Percentiles rank a stretch among this genome's conserved stretches.
Evolutionary conservation across 345 rosid genomes (phyloP).

Genomic region (Dipteronia dyeriana): DNA sequence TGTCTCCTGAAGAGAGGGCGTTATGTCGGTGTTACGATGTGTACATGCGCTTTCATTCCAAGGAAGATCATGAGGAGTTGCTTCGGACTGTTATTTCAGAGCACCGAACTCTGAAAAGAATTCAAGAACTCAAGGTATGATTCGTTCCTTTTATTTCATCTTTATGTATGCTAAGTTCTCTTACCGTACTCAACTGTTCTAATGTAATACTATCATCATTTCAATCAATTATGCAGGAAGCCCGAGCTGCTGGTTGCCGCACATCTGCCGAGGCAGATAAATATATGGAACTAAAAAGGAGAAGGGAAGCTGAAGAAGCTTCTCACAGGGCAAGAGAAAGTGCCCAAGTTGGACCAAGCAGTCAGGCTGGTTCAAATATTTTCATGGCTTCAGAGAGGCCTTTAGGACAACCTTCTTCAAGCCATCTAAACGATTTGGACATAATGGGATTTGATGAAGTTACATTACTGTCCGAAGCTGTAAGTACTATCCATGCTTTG

Average conservation of each 20-base stretch:
- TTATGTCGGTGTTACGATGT: conserved; percentile 72
- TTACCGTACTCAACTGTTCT: neutral
- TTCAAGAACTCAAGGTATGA: conserved; percentile 76
- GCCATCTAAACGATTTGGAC: conserved; percentile 59
- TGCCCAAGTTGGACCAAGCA: conserved; percentile 48
- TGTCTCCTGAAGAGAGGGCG: conserved; percentile 77
- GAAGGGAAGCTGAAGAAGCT: conserved; percentile 79
- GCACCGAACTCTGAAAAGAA: conserved; percentile 71
- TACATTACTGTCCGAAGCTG: conserved; percentile 80
- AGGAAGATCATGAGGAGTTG: conserved; percentile 88
- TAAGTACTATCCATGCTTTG: conserved; percentile 34
- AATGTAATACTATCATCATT: neutral
- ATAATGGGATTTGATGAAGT: conserved; percentile 58
- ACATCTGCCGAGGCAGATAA: conserved; percentile 82
- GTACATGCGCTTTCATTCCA: conserved; percentile 91
- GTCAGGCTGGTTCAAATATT: conserved; percentile 43
- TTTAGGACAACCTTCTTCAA: conserved; percentile 59
- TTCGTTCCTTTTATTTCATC: neutral
- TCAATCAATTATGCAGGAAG: conserved; percentile 57
- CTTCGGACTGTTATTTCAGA: conserved; percentile 69
- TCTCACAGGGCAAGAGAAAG: conserved; percentile 69
- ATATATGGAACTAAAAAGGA: conserved; percentile 61
- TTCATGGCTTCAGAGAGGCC: conserved; percentile 51
- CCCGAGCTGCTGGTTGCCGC: conserved; percentile 87
- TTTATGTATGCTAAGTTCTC: neutral